Percentiles rank a stretch among this genome's conserved stretches.
Evolutionary conservation across 805 yeast genomes (phyloP).

Genomic region (Candida dendrica): DNA sequence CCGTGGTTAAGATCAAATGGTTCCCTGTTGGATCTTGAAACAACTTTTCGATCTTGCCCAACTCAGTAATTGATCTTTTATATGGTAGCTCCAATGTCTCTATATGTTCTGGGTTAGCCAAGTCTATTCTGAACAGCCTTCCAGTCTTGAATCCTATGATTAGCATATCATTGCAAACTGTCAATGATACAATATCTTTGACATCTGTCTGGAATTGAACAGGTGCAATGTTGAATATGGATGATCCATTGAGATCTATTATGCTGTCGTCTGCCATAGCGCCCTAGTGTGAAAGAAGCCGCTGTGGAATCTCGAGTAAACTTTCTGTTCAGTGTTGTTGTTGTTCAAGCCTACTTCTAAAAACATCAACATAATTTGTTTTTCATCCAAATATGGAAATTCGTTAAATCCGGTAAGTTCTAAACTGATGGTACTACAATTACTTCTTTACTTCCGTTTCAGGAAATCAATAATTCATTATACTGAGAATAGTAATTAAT

Average conservation of each 20-base stretch:
- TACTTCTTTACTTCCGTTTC: neutral
- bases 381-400: neutral
- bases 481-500: neutral
- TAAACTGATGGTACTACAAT: neutral
- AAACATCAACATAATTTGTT: neutral
- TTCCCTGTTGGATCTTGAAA: slow-evolving; percentile 46
- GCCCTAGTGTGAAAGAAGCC: neutral
- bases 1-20: slow-evolving; percentile 44
- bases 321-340: neutral
- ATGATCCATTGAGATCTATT: slow-evolving; percentile 6
- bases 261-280: slow-evolving; percentile 4
- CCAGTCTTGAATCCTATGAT: slow-evolving; percentile 47
- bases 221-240: slow-evolving; percentile 25
- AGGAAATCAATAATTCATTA: neutral
- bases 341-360: neutral
- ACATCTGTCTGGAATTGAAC: slow-evolving; percentile 48
- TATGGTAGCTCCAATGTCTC: slow-evolving; percentile 30
- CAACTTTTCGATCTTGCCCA: slow-evolving; percentile 26
- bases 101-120: slow-evolving; percentile 58
- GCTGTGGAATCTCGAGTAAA: neutral
- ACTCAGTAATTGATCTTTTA: slow-evolving; percentile 18
- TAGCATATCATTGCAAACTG: slow-evolving; percentile 48
- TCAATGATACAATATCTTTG: slow-evolving; percentile 38
- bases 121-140: slow-evolving; percentile 53
- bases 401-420: slow-evolving; percentile 6